A percentile compares a stretch with the other conserved stretches of the same genome.
These are phyloP conservation scores for Saussurea involucrata DNA, from an alignment of 129 eudicot species.

Conservation along the genomic window DNA sequence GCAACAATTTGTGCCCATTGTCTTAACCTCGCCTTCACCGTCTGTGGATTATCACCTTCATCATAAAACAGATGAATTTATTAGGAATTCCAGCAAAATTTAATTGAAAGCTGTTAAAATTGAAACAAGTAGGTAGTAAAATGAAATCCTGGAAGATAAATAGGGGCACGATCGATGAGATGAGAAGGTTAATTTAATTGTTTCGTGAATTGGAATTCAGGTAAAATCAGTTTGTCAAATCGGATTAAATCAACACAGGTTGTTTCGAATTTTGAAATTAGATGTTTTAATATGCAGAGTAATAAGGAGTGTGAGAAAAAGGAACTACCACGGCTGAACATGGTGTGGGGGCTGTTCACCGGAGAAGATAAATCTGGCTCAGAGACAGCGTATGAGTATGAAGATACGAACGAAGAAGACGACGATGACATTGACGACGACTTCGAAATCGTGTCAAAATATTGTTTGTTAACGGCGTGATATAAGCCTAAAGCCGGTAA, in stretches of 20 bases:
- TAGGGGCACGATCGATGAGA: not conserved
- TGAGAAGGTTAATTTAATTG: not conserved
- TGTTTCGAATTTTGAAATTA: not conserved
- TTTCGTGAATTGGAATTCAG: not conserved
- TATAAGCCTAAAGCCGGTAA: constrained; percentile 82
- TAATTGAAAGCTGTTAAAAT: not conserved
- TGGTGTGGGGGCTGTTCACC: constrained; percentile 46
- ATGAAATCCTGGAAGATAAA: not conserved
- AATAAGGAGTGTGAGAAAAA: not conserved
- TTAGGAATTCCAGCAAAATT: not conserved
- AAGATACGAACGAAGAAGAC: constrained; percentile 12
- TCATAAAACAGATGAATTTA: not conserved
- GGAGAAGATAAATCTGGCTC: constrained; percentile 57
- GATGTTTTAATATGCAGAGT: not conserved
- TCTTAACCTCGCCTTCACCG: constrained; percentile 58
- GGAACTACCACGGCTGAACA: constrained; percentile 43
- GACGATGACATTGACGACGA: constrained; percentile 33
- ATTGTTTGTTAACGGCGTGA: constrained; percentile 64
- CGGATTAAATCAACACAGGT: not conserved
- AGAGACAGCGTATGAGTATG: constrained; percentile 32
- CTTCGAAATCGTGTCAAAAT: constrained; percentile 40
- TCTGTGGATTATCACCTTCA: constrained; percentile 62
- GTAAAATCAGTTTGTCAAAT: not conserved
- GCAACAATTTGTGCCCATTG: constrained; percentile 84
- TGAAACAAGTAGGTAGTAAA: not conserved